Evolutionary conservation across 1,284 basidiomycete species (phyloP).

Genomic region (Puccinia horiana): DNA sequence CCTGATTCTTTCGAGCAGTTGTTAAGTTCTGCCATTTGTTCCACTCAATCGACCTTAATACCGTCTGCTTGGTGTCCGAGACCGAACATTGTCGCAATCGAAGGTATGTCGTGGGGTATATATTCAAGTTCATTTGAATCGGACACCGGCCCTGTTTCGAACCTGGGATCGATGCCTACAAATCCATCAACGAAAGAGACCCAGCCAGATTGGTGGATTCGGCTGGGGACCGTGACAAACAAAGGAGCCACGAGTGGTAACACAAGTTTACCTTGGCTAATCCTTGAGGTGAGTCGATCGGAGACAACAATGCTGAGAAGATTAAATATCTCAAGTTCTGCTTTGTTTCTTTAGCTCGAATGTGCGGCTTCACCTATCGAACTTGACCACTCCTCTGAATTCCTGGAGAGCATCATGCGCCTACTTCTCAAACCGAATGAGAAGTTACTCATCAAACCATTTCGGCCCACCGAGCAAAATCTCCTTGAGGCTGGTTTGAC

Average conservation of each 20-base stretch:
- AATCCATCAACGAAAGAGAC: not conserved
- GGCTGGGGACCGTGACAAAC: slow-evolving; percentile 25
- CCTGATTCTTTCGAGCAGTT: slow-evolving; percentile 46
- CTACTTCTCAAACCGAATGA: slow-evolving; percentile 6
- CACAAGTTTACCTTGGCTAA: slow-evolving; percentile 33
- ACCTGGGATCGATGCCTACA: not conserved
- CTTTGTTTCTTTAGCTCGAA: slow-evolving; percentile 23
- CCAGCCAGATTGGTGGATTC: slow-evolving; percentile 37
- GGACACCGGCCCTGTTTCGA: not conserved
- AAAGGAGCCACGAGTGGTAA: slow-evolving; percentile 39
- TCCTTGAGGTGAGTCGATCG: slow-evolving; percentile 29
- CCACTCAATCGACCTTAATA: not conserved
- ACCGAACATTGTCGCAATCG: slow-evolving; percentile 28
- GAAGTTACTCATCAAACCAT: slow-evolving; percentile 26
- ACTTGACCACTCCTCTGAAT: slow-evolving; percentile 1
- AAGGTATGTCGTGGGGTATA: slow-evolving; percentile 29
- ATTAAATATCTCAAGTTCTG: not conserved
- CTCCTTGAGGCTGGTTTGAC: slow-evolving; percentile 35
- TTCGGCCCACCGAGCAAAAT: slow-evolving; percentile 7
- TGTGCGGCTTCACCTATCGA: slow-evolving; percentile 35
- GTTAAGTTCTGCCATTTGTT: slow-evolving; percentile 23
- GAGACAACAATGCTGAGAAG: not conserved
- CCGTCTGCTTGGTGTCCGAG: slow-evolving; percentile 37
- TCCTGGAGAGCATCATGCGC: slow-evolving; percentile 21
- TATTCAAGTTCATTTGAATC: slow-evolving; percentile 36